These are phyloP conservation scores for Chaetomium cochliodes DNA, from an alignment of 495 filamentous ascomycete species.

Conservation along the genomic window DNA sequence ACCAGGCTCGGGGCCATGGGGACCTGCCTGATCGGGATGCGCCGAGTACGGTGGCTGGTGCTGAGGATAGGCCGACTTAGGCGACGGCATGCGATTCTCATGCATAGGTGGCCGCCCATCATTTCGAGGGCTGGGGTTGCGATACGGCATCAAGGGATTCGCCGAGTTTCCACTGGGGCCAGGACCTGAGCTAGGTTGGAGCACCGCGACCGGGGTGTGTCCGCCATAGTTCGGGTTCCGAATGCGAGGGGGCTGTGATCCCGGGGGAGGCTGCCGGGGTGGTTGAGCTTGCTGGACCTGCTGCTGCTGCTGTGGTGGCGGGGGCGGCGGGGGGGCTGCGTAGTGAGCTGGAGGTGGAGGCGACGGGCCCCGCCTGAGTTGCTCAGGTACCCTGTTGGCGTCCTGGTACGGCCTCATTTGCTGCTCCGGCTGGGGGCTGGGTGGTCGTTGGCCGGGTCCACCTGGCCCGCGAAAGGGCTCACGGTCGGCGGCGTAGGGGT, in stretches of 20 bases:
- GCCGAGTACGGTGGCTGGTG: conserved; percentile 72
- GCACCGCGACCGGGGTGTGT: conserved; percentile 57
- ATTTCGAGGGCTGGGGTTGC: conserved; percentile 72
- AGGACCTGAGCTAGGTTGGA: conserved; percentile 27
- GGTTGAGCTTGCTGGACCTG: conserved; percentile 36
- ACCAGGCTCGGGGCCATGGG: conserved; percentile 70
- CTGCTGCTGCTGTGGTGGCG: conserved; percentile 39
- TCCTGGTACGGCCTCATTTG: conserved; percentile 75
- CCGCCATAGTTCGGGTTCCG: conserved; percentile 69
- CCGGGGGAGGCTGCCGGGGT: conserved; percentile 42
- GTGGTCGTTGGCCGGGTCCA: conserved; percentile 63
- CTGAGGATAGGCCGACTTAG: conserved; percentile 76
- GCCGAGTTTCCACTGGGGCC: conserved; percentile 49
- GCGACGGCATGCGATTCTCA: conserved; percentile 81
- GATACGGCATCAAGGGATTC: conserved; percentile 73
- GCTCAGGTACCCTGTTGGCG: conserved; percentile 51
- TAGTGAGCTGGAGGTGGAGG: conserved; percentile 60
- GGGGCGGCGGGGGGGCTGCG: conserved; percentile 53
- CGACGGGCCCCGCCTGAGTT: conserved; percentile 43
- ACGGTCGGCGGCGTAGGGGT: conserved; percentile 69
- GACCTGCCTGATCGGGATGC: conserved; percentile 58
- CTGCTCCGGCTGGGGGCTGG: conserved; percentile 68
- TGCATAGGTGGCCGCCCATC: conserved; percentile 74
- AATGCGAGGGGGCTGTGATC: conserved; percentile 50
- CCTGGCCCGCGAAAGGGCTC: conserved; percentile 62